Evolutionary conservation across 495 filamentous ascomycete species (phyloP).

Genomic region (Hyphodiscus hymeniophilus): DNA sequence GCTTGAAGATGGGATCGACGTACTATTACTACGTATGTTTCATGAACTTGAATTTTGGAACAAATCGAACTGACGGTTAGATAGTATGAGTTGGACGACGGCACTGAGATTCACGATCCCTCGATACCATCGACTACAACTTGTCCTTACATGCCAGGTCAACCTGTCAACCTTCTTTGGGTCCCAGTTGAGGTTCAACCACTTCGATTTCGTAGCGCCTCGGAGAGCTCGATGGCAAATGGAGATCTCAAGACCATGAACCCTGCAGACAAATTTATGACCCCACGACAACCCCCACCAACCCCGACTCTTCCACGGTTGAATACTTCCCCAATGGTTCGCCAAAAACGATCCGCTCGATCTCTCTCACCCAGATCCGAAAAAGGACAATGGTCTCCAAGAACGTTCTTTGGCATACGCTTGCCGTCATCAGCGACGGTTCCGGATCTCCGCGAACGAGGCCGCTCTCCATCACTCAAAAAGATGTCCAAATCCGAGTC

Average conservation of each 20-base stretch:
- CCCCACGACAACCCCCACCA: slow-evolving; percentile 49
- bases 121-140: slow-evolving; percentile 59
- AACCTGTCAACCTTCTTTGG: slow-evolving; percentile 72
- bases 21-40: slow-evolving; percentile 87
- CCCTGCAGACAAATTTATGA: slow-evolving; percentile 65
- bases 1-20: slow-evolving; percentile 82
- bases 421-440: neutral
- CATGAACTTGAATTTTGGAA: slow-evolving; percentile 19
- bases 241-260: slow-evolving; percentile 64
- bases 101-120: slow-evolving; percentile 64
- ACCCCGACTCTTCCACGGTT: slow-evolving; percentile 37
- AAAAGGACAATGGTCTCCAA: slow-evolving; percentile 18
- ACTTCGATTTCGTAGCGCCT: slow-evolving; percentile 40
- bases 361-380: slow-evolving; percentile 36
- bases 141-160: slow-evolving; percentile 84
- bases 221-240: slow-evolving; percentile 37
- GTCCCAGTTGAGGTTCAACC: slow-evolving; percentile 62
- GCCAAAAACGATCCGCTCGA: slow-evolving; percentile 37
- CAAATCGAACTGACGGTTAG: slow-evolving; percentile 9
- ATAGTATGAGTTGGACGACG: slow-evolving; percentile 72
- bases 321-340: slow-evolving; percentile 47
- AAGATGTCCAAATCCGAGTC: neutral
- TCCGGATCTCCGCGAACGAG: slow-evolving; percentile 12
- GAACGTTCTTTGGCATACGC: slow-evolving; percentile 17
- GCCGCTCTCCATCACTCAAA: slow-evolving; percentile 12